Percentiles rank a stretch among this genome's conserved stretches.
phyloP scores from a whole-genome alignment of 352 stramenopile species.

The Globisporangium echinulatum region DNA sequence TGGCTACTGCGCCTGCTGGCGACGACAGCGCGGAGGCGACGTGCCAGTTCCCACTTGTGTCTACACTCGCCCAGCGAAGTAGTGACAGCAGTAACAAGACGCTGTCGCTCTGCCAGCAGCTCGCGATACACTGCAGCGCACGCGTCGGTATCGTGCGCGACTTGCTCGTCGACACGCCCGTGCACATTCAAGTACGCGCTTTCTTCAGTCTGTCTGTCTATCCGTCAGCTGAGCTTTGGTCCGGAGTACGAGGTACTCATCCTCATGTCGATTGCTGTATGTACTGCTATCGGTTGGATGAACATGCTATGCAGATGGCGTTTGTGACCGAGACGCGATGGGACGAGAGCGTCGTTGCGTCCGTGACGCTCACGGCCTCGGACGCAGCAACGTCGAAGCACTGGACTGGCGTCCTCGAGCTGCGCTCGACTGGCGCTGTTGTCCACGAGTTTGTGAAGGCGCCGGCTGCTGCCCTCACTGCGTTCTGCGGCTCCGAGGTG shows the following conservation, averaged over 20 bases:
- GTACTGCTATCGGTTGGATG: background rate
- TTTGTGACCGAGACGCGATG: slow-evolving; percentile 61
- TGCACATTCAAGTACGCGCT: slow-evolving; percentile 44
- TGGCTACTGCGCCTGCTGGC: background rate
- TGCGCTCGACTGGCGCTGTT: slow-evolving; percentile 38
- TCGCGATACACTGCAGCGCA: slow-evolving; percentile 21
- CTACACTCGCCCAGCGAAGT: background rate
- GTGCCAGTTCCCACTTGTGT: slow-evolving; percentile 9
- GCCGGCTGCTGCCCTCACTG: slow-evolving; percentile 23
- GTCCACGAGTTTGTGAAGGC: slow-evolving; percentile 39
- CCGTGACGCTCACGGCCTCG: slow-evolving; percentile 29
- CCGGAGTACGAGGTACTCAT: background rate
- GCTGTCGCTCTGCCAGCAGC: slow-evolving; percentile 33
- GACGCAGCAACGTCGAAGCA: background rate
- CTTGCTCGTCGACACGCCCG: slow-evolving; percentile 48
- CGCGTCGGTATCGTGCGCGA: slow-evolving; percentile 35
- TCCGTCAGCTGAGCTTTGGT: background rate
- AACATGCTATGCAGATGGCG: slow-evolving; percentile 27
- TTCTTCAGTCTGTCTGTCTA: background rate
- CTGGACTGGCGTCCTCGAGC: slow-evolving; percentile 40
- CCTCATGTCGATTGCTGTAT: background rate
- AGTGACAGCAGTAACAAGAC: background rate
- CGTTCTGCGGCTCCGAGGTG: slow-evolving; percentile 26
- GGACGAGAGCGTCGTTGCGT: slow-evolving; percentile 41
- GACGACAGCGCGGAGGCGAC: slow-evolving; percentile 10